These are phyloP conservation scores for Sugiyamaella neomexicana DNA, from an alignment of 1,139 yeast genomes.

Conservation along the genomic window DNA sequence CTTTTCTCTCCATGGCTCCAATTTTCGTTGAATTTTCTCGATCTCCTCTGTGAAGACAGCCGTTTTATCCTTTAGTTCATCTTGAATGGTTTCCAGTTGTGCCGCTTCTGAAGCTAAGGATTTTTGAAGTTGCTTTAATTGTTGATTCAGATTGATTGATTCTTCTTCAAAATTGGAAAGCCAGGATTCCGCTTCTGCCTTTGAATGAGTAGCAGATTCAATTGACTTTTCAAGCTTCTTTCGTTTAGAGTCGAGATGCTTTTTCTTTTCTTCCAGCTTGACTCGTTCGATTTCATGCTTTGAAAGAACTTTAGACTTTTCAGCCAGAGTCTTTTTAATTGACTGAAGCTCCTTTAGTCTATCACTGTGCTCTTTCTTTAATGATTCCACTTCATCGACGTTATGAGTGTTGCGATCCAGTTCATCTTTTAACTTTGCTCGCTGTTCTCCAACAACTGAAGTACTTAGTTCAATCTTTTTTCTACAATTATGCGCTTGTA, in stretches of 20 bases:
- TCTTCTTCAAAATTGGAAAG: constrained; percentile 50
- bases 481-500: constrained; percentile 47
- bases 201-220: constrained; percentile 42
- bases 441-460: constrained; percentile 48
- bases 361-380: constrained; percentile 43
- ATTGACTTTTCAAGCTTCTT: constrained; percentile 59
- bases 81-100: constrained; percentile 61
- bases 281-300: constrained; percentile 51
- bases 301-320: constrained; percentile 32
- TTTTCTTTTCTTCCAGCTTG: constrained; percentile 70
- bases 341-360: constrained; percentile 38
- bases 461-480: constrained; percentile 41
- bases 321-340: constrained; percentile 33
- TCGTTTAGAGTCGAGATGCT: constrained; percentile 57
- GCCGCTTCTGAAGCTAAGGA: constrained; percentile 55
- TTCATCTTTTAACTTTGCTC: constrained; percentile 51
- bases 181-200: constrained; percentile 50
- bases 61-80: constrained; percentile 71
- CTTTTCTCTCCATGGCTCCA: constrained; percentile 83
- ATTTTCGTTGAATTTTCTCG: constrained; percentile 58
- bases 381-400: constrained; percentile 42
- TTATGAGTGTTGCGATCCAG: constrained; percentile 47
- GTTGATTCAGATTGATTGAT: constrained; percentile 36
- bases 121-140: constrained; percentile 49
- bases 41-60: constrained; percentile 62